These are phyloP conservation scores for Penicillium turbatum DNA, from an alignment of 495 filamentous ascomycete genomes.

Conservation along the genomic window DNA sequence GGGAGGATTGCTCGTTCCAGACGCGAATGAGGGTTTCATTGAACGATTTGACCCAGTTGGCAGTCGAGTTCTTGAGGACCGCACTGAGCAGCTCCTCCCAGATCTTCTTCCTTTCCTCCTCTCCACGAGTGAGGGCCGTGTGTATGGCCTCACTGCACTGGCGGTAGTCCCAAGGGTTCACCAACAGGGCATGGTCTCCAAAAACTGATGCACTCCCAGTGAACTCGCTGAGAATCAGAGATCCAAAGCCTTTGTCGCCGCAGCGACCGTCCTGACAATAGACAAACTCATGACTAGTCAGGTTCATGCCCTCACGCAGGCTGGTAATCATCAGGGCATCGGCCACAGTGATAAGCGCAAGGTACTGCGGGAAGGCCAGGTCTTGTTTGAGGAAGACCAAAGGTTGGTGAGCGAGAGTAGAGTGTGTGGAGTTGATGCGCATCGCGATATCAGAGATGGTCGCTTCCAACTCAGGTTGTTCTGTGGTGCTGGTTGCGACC, in stretches of 20 bases:
- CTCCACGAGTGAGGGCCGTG: constrained; percentile 69
- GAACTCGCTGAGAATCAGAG: constrained; percentile 88
- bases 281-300: constrained; percentile 88
- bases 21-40: constrained; percentile 61
- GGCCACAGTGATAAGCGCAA: constrained; percentile 80
- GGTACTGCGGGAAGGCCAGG: constrained; percentile 82
- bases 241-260: constrained; percentile 70
- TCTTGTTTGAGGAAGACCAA: constrained; percentile 95
- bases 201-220: constrained; percentile 87
- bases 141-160: constrained; percentile 80
- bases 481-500: constrained; percentile 82
- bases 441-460: constrained; percentile 89
- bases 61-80: constrained; percentile 75
- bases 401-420: constrained; percentile 83
- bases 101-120: constrained; percentile 64
- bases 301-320: constrained; percentile 91
- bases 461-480: constrained; percentile 78
- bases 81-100: constrained; percentile 71
- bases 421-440: constrained; percentile 82
- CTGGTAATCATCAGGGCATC: constrained; percentile 90
- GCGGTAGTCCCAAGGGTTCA: constrained; percentile 92
- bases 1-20: constrained; percentile 75
- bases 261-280: constrained; percentile 86
- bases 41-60: constrained; percentile 76
- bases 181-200: constrained; percentile 62